These are phyloP conservation scores for Blastobotrys malaysiensis DNA, from an alignment of 1,139 yeast genomes.

Conservation along the genomic window DNA sequence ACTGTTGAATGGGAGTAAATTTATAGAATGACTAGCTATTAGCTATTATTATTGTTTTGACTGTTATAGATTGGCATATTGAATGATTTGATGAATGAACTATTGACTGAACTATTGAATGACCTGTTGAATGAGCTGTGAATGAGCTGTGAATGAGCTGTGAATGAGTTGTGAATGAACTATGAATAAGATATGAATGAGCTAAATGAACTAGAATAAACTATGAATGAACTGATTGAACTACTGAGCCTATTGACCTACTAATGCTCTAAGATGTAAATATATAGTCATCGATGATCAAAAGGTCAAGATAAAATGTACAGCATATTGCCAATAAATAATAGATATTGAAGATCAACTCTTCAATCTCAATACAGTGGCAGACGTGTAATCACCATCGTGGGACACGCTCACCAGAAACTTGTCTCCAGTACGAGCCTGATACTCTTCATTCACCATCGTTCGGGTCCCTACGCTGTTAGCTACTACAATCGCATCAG, in stretches of 20 bases:
- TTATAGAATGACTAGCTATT: not conserved
- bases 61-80: not conserved
- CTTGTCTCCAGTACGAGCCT: slow-evolving; percentile 36
- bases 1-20: slow-evolving; percentile 97
- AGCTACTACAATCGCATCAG: slow-evolving; percentile 9
- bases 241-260: too few species aligned
- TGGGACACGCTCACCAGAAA: slow-evolving; percentile 58
- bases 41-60: not conserved
- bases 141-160: too few species aligned
- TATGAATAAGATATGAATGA: too few species aligned
- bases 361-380: slow-evolving; percentile 27
- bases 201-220: too few species aligned
- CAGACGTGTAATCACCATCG: slow-evolving; percentile 49
- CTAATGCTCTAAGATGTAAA: too few species aligned
- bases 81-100: not conserved
- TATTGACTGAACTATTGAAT: not conserved
- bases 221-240: too few species aligned
- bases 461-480: slow-evolving; percentile 31
- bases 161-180: too few species aligned
- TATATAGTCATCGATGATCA: too few species aligned
- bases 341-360: too few species aligned
- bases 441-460: slow-evolving; percentile 35
- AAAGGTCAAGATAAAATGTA: too few species aligned
- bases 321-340: not conserved
- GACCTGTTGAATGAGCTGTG: not conserved